phyloP scores from a whole-genome alignment of 768 basidiomycete species.

The Lactarius psammicola region DNA sequence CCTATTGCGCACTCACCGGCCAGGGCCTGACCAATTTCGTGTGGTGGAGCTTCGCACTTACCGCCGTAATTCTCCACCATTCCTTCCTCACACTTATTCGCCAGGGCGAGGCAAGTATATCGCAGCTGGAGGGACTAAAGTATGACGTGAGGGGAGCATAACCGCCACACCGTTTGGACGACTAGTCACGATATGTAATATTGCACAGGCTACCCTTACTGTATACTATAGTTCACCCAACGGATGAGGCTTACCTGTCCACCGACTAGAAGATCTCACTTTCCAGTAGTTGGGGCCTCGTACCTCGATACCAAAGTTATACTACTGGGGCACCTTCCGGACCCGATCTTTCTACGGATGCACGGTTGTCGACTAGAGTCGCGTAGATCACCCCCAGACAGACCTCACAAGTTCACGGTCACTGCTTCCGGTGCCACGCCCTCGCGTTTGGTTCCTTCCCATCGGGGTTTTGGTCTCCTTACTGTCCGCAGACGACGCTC shows the following conservation, averaged over 20 bases:
- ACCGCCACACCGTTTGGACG: background rate
- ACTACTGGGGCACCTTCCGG: background rate
- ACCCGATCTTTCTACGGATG: background rate
- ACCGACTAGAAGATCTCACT: background rate
- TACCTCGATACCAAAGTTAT: background rate
- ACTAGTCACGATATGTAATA: background rate
- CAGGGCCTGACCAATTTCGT: constrained; percentile 18
- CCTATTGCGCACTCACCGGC: constrained; percentile 33
- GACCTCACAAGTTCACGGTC: background rate
- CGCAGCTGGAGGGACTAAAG: constrained; percentile 50
- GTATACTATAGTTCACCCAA: background rate
- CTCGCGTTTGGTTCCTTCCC: background rate
- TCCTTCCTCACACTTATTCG: constrained; percentile 41
- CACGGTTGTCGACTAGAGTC: constrained; percentile 4
- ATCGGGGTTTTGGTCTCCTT: background rate
- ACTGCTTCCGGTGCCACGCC: background rate
- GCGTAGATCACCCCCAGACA: background rate
- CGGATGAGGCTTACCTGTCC: background rate
- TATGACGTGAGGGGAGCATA: constrained; percentile 57
- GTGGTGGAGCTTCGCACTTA: constrained; percentile 27
- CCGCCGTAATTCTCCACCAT: constrained; percentile 14
- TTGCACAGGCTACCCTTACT: background rate
- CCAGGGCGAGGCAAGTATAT: constrained; percentile 47
- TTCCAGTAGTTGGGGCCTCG: background rate
- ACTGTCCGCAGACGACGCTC: constrained; percentile 13